Evolutionary conservation across 139 green algal genomes (phyloP), one percentile per base, ranked within the genome.

Genomic region (Chlamydomonas applanata): DNA sequence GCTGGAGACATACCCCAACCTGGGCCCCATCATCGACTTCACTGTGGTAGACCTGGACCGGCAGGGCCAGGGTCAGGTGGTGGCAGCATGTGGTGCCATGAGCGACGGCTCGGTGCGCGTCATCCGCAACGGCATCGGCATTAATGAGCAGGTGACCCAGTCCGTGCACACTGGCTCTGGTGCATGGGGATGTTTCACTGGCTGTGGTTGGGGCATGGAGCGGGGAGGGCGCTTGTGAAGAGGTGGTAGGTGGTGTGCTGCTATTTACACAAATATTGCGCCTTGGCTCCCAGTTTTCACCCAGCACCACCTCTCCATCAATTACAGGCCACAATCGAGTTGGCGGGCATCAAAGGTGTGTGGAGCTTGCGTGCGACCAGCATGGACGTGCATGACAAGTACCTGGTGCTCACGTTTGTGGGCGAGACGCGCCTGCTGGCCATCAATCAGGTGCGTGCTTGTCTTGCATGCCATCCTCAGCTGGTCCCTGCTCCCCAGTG

Each of bases 11-110:
- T 97, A 92, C 76, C 84, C 87, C 53, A 97, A 97, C 80, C 82
- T 99, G 68, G 96, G 93, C 0, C 96, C 96, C 49, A 97, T 99
- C 56, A 81, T 98, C 13, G 96, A 99, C 83, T 94, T 99, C 71
- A 86, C 45, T 20, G 92, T 98, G 16, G 88, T 98, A 70, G 96
- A 99, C 75, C 78, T 97, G 67, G 96, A 99, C 73, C 78, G 94
- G 24, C 94, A 98, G 79, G 94, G 95, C 1, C 95, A 98, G 83
- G 93, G 93, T 0, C 94, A 97, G 89, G 79, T 99, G 44, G 94
- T 99, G 1, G 93, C 0, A 98, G 93, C 83, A 94, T 49, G 83
- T 30, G 95, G 95, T 0, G 79, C 83, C 0, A 83, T 85, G 19
- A 46, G 44, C 7, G 89, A 95, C 46, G 94, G 94, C 54, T 92